A percentile compares a stretch with the other conserved stretches of the same genome.
Evolutionary conservation across 345 rosid species (phyloP).

Genomic region (Bruguiera parviflora): DNA sequence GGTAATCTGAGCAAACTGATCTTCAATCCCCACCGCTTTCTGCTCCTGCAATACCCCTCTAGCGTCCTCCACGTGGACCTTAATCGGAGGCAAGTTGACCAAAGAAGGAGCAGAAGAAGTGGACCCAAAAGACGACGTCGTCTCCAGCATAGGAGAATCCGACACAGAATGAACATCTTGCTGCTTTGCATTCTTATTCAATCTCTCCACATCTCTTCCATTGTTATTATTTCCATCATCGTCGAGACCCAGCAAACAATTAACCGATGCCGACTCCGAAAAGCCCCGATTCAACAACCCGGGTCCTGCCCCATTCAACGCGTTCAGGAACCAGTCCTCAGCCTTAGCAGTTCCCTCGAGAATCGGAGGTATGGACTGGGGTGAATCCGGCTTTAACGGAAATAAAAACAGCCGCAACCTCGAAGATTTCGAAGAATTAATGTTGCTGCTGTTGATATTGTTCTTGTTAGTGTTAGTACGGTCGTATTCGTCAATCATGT

Average conservation of each 20-base stretch:
- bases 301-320: slow-evolving; percentile 49
- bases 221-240: slow-evolving; percentile 29
- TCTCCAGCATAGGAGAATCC: slow-evolving; percentile 92
- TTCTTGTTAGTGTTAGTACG: slow-evolving; percentile 37
- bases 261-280: slow-evolving; percentile 69
- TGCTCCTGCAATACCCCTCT: slow-evolving; percentile 42
- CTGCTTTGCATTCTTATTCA: slow-evolving; percentile 43
- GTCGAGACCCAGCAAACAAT: slow-evolving; percentile 75
- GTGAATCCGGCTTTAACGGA: slow-evolving; percentile 57
- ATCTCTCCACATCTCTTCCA: slow-evolving; percentile 32
- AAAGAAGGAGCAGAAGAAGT: slow-evolving; percentile 82
- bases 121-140: slow-evolving; percentile 84
- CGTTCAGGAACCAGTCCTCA: slow-evolving; percentile 86
- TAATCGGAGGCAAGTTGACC: slow-evolving; percentile 77
- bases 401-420: slow-evolving; percentile 82
- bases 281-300: slow-evolving; percentile 58
- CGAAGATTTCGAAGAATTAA: slow-evolving; percentile 41
- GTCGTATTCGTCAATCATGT: slow-evolving; percentile 94
- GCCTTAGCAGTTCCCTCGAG: slow-evolving; percentile 58
- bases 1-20: slow-evolving; percentile 68
- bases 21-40: slow-evolving; percentile 66
- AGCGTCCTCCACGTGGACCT: slow-evolving; percentile 65
- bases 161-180: slow-evolving; percentile 76
- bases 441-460: slow-evolving; percentile 36
- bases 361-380: slow-evolving; percentile 71